Conservation (phyloP, 2,329 filamentous ascomycete genomes). For the Aspergillus ustus region DNA sequence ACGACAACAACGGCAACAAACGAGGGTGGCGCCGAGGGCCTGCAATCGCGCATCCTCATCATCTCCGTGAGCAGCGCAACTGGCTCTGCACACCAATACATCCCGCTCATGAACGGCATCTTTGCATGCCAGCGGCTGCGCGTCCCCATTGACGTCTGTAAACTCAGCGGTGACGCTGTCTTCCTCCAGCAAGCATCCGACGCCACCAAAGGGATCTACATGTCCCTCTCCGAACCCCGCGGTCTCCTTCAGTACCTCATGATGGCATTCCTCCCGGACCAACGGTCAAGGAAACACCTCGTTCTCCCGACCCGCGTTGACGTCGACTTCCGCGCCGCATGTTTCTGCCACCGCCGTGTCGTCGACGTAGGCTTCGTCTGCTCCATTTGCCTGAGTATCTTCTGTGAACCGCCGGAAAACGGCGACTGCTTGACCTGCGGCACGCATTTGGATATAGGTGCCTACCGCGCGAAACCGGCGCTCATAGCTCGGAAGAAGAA, state of each 20-base stretch:
- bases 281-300: constrained; percentile 65
- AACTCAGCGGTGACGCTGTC: constrained; percentile 82
- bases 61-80: constrained; percentile 89
- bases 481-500: constrained; percentile 74
- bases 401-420: constrained; percentile 69
- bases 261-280: constrained; percentile 86
- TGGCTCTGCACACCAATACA: constrained; percentile 87
- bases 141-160: constrained; percentile 90
- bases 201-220: constrained; percentile 71
- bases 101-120: constrained; percentile 97
- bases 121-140: constrained; percentile 89
- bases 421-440: constrained; percentile 82
- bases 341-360: constrained; percentile 91
- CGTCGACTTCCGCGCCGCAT: constrained; percentile 97
- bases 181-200: constrained; percentile 91
- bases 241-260: constrained; percentile 91
- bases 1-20: constrained; percentile 22
- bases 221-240: constrained; percentile 64
- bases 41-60: constrained; percentile 84
- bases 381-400: constrained; percentile 94
- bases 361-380: constrained; percentile 95
- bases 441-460: constrained; percentile 74
- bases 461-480: constrained; percentile 76
- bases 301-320: constrained; percentile 80
- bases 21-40: constrained; percentile 43